Evolutionary conservation across 169 alveolate species (phyloP).

Genomic region (Cryptosporidium sp.): DNA sequence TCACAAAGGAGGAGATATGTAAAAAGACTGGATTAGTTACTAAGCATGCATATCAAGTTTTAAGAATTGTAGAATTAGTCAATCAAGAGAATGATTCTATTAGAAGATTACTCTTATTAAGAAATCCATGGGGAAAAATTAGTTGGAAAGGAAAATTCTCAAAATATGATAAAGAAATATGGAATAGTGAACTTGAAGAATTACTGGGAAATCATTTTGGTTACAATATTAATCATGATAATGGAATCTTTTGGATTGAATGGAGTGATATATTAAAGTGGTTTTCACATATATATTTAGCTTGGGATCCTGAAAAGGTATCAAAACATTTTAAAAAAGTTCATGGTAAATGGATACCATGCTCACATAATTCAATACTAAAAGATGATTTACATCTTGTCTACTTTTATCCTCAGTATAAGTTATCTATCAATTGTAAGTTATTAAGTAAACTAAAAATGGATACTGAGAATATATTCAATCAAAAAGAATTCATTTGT

Average conservation of each 20-base stretch:
- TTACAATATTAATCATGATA: conserved; percentile 76
- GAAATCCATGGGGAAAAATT: conserved; percentile 94
- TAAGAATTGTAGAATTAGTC: conserved; percentile 81
- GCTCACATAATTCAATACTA: conserved; percentile 78
- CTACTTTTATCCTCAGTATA: conserved; percentile 86
- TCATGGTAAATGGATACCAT: conserved; percentile 82
- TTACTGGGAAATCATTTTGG: conserved; percentile 72
- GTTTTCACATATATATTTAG: conserved; percentile 90
- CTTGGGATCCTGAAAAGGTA: conserved; percentile 84
- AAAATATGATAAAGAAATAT: conserved; percentile 79
- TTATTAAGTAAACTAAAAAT: background rate
- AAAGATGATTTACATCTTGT: conserved; percentile 87
- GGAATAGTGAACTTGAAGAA: conserved; percentile 80
- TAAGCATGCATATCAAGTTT: conserved; percentile 89
- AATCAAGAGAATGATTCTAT: conserved; percentile 43
- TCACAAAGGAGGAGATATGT: conserved; percentile 29
- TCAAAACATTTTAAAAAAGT: background rate
- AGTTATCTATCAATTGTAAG: conserved; percentile 4
- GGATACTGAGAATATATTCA: background rate
- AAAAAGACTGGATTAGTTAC: conserved; percentile 83
- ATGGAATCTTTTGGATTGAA: conserved; percentile 90
- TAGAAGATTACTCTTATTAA: conserved; percentile 83
- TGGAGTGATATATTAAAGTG: conserved; percentile 88
- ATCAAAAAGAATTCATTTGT: too few relatives aligned
- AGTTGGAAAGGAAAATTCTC: conserved; percentile 90